Evolutionary conservation across 164 flowering plant genomes (phyloP).

Genomic region (Macadamia tetraphylla): DNA sequence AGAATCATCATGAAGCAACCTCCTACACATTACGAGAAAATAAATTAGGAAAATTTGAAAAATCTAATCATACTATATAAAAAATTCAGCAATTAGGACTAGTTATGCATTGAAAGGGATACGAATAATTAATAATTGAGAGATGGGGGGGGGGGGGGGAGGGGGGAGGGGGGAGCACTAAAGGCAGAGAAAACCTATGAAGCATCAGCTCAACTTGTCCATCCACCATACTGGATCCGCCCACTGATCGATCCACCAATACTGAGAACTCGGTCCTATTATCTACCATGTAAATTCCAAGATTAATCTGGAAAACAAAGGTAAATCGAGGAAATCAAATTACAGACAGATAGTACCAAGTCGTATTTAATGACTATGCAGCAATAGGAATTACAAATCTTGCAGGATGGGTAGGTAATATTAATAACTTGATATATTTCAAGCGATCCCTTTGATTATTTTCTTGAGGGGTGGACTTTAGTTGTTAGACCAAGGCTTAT

Average conservation of each 20-base stretch:
- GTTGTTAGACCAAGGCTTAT: too few species aligned
- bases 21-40: slow-evolving; percentile 35
- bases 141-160: too few species aligned
- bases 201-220: slow-evolving; percentile 95
- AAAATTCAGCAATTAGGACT: neutral
- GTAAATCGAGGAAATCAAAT: neutral
- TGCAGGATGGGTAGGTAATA: neutral
- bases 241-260: slow-evolving; percentile 86
- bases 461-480: too few species aligned
- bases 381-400: neutral
- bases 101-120: too few species aligned
- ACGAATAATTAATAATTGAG: too few species aligned
- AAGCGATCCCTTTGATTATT: too few species aligned
- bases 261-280: slow-evolving; percentile 61
- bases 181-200: slow-evolving; percentile 52
- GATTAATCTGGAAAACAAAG: slow-evolving; percentile 59
- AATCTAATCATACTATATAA: neutral
- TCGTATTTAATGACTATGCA: neutral
- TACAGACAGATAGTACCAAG: neutral
- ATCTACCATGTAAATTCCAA: slow-evolving; percentile 77
- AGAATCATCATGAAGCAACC: slow-evolving; percentile 77
- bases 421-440: too few species aligned
- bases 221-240: slow-evolving; percentile 83
- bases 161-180: neutral
- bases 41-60: neutral